Percentiles rank a stretch among this genome's conserved stretches.
Conservation (phyloP, 345 rosid genomes). For the Punica granatum region DNA sequence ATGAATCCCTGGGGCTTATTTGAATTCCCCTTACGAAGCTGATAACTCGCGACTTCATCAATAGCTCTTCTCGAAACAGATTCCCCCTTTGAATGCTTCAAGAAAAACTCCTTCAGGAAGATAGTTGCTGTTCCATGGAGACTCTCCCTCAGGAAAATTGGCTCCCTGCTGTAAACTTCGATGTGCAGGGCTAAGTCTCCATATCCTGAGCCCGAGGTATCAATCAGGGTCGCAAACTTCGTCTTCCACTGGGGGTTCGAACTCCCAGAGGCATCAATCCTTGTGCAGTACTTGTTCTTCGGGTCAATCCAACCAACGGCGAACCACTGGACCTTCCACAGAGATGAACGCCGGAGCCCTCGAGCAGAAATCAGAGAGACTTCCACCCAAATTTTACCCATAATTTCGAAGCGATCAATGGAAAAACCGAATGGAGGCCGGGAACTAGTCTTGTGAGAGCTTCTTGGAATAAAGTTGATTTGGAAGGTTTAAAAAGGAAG, state of each 20-base stretch:
- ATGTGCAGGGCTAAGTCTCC: slow-evolving; percentile 48
- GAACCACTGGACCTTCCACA: slow-evolving; percentile 87
- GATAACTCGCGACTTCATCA: slow-evolving; percentile 73
- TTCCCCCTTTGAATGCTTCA: slow-evolving; percentile 36
- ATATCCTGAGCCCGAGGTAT: slow-evolving; percentile 32
- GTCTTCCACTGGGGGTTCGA: slow-evolving; percentile 73
- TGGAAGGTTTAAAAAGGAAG: background rate
- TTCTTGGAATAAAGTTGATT: background rate
- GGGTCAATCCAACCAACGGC: slow-evolving; percentile 92
- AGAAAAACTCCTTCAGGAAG: slow-evolving; percentile 57
- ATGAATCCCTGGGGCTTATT: slow-evolving; percentile 69
- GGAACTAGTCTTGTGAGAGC: slow-evolving; percentile 4
- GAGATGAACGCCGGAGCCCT: slow-evolving; percentile 56
- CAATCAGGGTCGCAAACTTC: slow-evolving; percentile 58
- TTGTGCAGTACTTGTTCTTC: slow-evolving; percentile 71
- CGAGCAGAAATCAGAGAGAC: slow-evolving; percentile 68
- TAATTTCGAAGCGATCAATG: slow-evolving; percentile 8
- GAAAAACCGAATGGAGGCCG: background rate
- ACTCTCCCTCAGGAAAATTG: slow-evolving; percentile 70
- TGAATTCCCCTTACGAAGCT: slow-evolving; percentile 60
- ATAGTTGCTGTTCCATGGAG: slow-evolving; percentile 71
- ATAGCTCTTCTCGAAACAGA: slow-evolving; percentile 20
- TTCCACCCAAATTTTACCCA: slow-evolving; percentile 73
- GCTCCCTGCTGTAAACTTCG: slow-evolving; percentile 81
- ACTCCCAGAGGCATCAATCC: slow-evolving; percentile 54